Evolutionary conservation across 495 filamentous ascomycete species (phyloP), one percentile per base, ranked within the genome.

Genomic region (Pseudevernia furfuracea): DNA sequence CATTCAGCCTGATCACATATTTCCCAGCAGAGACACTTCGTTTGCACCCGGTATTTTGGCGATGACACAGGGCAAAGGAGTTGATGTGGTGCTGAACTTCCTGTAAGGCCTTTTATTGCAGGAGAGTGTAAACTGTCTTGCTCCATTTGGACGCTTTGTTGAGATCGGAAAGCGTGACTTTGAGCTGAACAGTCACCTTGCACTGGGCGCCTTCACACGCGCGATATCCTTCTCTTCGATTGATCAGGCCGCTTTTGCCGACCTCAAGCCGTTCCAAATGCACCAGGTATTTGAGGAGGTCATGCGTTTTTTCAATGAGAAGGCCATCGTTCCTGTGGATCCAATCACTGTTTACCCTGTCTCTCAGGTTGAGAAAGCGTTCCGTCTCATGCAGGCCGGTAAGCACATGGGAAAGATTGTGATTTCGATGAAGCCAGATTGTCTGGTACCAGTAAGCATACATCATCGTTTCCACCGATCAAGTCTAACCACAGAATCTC

Each of bases 101-200:
- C n/a, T n/a, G n/a, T n/a, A n/a, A n/a, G n/a, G n/a, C n/a, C n/a
- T n/a, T n/a, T n/a, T n/a, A n/a, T n/a, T n/a, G n/a, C n/a, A n/a
- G n/a, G n/a, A n/a, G n/a, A n/a, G n/a, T n/a, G n/a, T n/a, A 74
- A 67, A 71, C 19, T 78, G 72, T 57, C 55, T 83, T 38, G 80
- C 80, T 0, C 63, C 69, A 4, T 78, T 73, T 38, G 81, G 82
- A 0, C 73, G 72, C n/a, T n/a, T n/a, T n/a, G n/a, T n/a, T n/a
- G n/a, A n/a, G n/a, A n/a, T n/a, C n/a, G n/a, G n/a, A n/a, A 84
- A 83, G 62, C 73, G 73, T 19, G 84, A 86, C 71, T 73, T 82
- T 39, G 19, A n/a, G 17, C 55, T 58, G 3, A 66, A 66, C 36
- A 78, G 75, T 41, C n/a, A 11, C 2, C 74, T 57, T 32, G 69